Base-by-base conservation (phyloP, 2,329 filamentous ascomycete genomes). In the Trichoderma pleuroti region DNA sequence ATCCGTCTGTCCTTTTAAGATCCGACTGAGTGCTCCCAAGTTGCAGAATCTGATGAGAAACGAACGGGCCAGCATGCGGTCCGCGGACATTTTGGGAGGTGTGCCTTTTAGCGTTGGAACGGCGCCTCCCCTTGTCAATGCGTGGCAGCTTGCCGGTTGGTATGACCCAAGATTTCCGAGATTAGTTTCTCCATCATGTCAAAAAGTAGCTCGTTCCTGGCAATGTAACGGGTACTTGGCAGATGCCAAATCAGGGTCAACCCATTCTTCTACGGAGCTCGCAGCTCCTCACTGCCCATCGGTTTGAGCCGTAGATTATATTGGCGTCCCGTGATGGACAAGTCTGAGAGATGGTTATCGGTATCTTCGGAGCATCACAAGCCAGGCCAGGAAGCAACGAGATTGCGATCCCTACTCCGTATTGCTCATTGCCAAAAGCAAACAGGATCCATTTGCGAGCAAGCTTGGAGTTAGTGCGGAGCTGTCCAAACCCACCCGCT, bases 111-210 rank as follows among this genome's bases (percentile, higher is more conserved):
- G 70, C 70, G 70, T 36, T 67, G 56, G 70, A 61, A 34, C 63
- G 54, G 62, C 60, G 68, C 68, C 56, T 60, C 49, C 70, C 70
- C 70, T 62, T 42, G 56, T 52, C 63, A 68, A 57, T 49, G 70
- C 70, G 70, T 71, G 70, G 63, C 70, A 71, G 42, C 62, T 59
- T 70, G 69, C 69, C 70, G 70, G 70, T 57, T 71, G 70, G 63
- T 71, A 67, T 67, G 34, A 71, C 70, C 66, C 70, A 71, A 71
- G 70, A 71, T 71, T 71, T 71, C 70, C 70, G 70, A 71, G 63
- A 71, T 71, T 71, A 68, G 56, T 70, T 57, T 63, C 67, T 56
- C 57, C 59, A 62, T 69, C 67, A 42, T 42, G 57, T 70, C 67
- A 62, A 70, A 69, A 62, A 61, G 67, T 63, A 63, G 59, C 67